phyloP scores from a whole-genome alignment of 176 grass and related monocot genomes.

The Carex myosuroides region DNA sequence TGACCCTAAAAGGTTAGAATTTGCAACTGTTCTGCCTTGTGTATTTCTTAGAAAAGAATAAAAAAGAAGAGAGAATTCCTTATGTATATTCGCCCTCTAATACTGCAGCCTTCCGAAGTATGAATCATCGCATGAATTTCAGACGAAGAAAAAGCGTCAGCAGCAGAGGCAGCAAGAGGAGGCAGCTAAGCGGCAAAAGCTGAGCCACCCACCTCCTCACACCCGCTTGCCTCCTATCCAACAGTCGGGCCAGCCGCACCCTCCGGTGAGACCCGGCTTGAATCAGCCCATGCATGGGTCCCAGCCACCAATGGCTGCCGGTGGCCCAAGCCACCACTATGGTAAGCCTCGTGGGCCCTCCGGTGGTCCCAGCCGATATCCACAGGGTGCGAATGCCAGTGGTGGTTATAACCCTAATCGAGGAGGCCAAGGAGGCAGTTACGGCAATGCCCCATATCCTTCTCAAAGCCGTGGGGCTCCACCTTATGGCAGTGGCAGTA shows the following conservation, averaged over 20 bases:
- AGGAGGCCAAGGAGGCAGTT: slow-evolving; percentile 43
- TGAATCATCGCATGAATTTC: slow-evolving; percentile 89
- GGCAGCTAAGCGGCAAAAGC: slow-evolving; percentile 81
- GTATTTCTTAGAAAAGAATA: neutral
- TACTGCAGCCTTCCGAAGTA: slow-evolving; percentile 75
- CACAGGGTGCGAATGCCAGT: slow-evolving; percentile 51
- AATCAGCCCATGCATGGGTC: slow-evolving; percentile 57
- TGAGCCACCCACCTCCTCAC: slow-evolving; percentile 79
- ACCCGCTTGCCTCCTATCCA: slow-evolving; percentile 86
- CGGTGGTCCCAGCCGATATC: slow-evolving; percentile 68
- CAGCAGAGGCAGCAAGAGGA: slow-evolving; percentile 96
- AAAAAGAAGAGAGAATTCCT: neutral
- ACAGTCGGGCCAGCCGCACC: slow-evolving; percentile 56
- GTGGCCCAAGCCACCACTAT: slow-evolving; percentile 62
- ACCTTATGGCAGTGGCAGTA: slow-evolving; percentile 40
- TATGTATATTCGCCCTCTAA: neutral
- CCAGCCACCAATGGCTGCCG: slow-evolving; percentile 53
- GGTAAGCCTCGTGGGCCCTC: slow-evolving; percentile 59
- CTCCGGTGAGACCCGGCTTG: slow-evolving; percentile 49
- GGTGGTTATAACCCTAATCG: too few relatives aligned
- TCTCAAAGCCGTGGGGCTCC: slow-evolving; percentile 64
- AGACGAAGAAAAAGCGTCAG: slow-evolving; percentile 97
- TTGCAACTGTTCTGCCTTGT: neutral
- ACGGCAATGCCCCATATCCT: slow-evolving; percentile 54
- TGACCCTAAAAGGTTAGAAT: slow-evolving; percentile 69